Percentiles rank a stretch among this genome's conserved stretches.
Conservation (phyloP, 2,329 filamentous ascomycete genomes). For the Botrytis hyacinthi region DNA sequence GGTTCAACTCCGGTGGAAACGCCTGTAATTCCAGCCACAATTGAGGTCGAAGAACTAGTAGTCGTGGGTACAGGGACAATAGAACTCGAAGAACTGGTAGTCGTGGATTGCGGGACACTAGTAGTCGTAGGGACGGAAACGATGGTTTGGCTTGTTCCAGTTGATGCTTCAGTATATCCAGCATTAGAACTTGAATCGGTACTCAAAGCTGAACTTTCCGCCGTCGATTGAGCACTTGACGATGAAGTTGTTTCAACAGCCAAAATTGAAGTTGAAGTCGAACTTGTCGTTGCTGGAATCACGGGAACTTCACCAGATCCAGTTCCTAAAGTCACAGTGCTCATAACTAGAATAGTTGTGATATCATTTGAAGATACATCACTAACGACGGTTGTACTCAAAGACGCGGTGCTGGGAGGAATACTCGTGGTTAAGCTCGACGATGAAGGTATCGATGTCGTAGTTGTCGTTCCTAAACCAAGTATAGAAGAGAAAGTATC, state of each 20-base stretch:
- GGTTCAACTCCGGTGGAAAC: constrained; percentile 2
- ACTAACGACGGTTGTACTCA: neutral
- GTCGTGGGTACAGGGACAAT: neutral
- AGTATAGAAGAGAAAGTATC: neutral
- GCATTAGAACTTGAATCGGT: neutral
- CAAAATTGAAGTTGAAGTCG: neutral
- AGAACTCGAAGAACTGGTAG: neutral
- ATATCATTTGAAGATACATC: neutral
- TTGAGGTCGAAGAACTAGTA: neutral
- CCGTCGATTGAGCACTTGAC: neutral
- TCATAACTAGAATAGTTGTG: neutral
- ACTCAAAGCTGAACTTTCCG: neutral
- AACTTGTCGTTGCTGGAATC: neutral
- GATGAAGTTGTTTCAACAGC: neutral
- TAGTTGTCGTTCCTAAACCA: neutral
- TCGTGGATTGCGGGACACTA: neutral
- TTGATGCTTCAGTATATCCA: constrained; percentile 18
- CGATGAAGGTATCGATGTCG: neutral
- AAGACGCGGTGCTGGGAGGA: neutral
- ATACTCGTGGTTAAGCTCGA: neutral
- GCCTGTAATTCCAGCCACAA: neutral
- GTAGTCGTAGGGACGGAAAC: constrained; percentile 17
- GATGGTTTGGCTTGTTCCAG: constrained; percentile 21
- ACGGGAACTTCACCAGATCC: neutral
- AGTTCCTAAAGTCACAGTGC: neutral